These are phyloP conservation scores for Penicillium sp. DNA, from an alignment of 2,329 filamentous ascomycete species.

Conservation along the genomic window DNA sequence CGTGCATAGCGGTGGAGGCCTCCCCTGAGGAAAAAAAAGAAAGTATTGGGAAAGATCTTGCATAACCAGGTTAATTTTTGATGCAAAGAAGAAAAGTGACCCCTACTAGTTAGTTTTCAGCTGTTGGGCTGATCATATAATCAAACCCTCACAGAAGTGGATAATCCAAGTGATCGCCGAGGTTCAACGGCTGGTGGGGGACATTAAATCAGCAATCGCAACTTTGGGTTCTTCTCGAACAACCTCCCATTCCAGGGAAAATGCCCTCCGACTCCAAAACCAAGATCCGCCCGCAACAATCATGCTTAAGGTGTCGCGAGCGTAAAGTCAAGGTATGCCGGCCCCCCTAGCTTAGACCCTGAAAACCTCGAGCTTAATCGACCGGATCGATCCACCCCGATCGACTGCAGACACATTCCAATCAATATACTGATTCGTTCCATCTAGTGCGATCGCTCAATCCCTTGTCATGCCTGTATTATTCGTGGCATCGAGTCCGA, in stretches of 20 bases:
- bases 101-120: too few species aligned
- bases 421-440: neutral
- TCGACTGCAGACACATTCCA: neutral
- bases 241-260: neutral
- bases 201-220: neutral
- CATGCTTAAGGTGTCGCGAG: slow-evolving; percentile 30
- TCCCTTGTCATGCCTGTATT: slow-evolving; percentile 29
- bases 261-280: slow-evolving; percentile 1
- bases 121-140: neutral
- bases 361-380: neutral
- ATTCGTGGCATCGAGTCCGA: slow-evolving; percentile 28
- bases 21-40: neutral
- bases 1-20: neutral
- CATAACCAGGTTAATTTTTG: neutral
- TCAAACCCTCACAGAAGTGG: neutral
- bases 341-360: neutral
- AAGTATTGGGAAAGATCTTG: neutral
- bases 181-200: neutral
- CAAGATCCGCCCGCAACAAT: slow-evolving; percentile 29
- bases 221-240: neutral
- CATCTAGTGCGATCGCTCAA: slow-evolving; percentile 29
- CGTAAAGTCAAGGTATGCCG: slow-evolving; percentile 29
- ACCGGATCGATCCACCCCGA: neutral
- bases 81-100: neutral
- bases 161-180: neutral